A percentile compares a stretch with the other conserved stretches of the same genome.
Evolutionary conservation across 1,139 yeast genomes (phyloP).

Genomic region (Hanseniaspora uvarum): DNA sequence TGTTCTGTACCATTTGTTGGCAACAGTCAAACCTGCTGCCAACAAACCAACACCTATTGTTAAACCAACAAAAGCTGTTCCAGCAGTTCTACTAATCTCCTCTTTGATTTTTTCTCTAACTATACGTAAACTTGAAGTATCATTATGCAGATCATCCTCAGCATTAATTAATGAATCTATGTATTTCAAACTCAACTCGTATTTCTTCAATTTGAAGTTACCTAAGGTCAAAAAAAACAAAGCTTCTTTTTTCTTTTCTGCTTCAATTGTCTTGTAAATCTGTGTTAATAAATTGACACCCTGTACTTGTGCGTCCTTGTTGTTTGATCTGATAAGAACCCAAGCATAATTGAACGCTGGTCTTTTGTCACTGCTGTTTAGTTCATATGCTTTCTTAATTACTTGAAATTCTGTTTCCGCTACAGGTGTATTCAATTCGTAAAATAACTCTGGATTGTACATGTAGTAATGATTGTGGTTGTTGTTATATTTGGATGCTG

Average conservation of each 20-base stretch:
- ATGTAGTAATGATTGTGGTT: too few relatives aligned
- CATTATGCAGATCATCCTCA: constrained; percentile 47
- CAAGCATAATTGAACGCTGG: constrained; percentile 90
- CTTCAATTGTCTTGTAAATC: constrained; percentile 58
- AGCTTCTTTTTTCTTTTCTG: constrained; percentile 79
- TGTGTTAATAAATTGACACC: constrained; percentile 71
- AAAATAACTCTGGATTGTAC: not conserved
- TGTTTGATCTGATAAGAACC: constrained; percentile 73
- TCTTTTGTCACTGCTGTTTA: constrained; percentile 65
- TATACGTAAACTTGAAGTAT: not conserved
- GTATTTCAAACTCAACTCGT: constrained; percentile 73
- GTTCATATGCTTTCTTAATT: constrained; percentile 36
- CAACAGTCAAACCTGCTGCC: constrained; percentile 5
- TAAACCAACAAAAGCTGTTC: constrained; percentile 75
- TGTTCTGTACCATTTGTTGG: constrained; percentile 8
- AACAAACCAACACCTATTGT: constrained; percentile 44
- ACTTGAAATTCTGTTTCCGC: not conserved
- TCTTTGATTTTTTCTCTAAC: constrained; percentile 42
- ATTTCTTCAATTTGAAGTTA: constrained; percentile 79
- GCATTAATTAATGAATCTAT: constrained; percentile 63
- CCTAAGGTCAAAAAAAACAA: constrained; percentile 82
- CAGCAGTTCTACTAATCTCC: constrained; percentile 75
- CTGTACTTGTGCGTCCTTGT: constrained; percentile 53
- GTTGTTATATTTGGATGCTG: not conserved
- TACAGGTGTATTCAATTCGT: constrained; percentile 4